Base-by-base conservation (phyloP, 1,284 basidiomycete genomes). In the Naganishia liquefaciens region DNA sequence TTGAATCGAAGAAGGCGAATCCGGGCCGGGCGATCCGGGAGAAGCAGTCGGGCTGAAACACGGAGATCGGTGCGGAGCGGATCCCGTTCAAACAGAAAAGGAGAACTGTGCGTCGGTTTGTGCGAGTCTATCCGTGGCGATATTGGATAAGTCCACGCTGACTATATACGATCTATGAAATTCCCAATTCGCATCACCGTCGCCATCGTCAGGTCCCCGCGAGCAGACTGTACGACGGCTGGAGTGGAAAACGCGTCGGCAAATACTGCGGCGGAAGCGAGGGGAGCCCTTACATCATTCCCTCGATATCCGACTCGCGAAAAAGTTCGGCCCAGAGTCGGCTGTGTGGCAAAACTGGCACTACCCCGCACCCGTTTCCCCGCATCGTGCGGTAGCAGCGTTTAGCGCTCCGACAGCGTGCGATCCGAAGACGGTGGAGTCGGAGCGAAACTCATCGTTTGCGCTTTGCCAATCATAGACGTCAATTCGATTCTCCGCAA, bases 21-120 rank as follows among this genome's bases (percentile, higher is more conserved):
- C 57, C 57, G 57, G 57, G 57, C 57, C 57, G 57, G 57, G 27
- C 57, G 57, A 60, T 60, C 57, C 57, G 57, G 57, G 13, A 60
- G 57, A 13, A 10, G 30, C 25, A 60, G n/a, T 19, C 19, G 33
- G 42, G 57, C 57, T 60, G 57, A 60, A 60, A 60, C 57, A 40
- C 55, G 55, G 13, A 60, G 57, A 60, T 60, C 57, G 57, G 47
- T 50, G 57, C 57, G 57, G 44, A 37, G 57, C 57, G 57, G 57
- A 39, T 39, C 33, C 19, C 19, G 30, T 13, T 39, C 37, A 44
- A 55, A 23, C 5, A 25, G 21, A 55, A 19, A 55, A 40, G 27
- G 40, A n/a, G n/a, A n/a, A n/a, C n/a, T 13, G 5, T n/a, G n/a
- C 17, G 30, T 44, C 23, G n/a, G 15, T 15, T n/a, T 40, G 57